These are phyloP conservation scores for Sambucus nigra DNA, from an alignment of 129 eudicot genomes.

Conservation along the genomic window DNA sequence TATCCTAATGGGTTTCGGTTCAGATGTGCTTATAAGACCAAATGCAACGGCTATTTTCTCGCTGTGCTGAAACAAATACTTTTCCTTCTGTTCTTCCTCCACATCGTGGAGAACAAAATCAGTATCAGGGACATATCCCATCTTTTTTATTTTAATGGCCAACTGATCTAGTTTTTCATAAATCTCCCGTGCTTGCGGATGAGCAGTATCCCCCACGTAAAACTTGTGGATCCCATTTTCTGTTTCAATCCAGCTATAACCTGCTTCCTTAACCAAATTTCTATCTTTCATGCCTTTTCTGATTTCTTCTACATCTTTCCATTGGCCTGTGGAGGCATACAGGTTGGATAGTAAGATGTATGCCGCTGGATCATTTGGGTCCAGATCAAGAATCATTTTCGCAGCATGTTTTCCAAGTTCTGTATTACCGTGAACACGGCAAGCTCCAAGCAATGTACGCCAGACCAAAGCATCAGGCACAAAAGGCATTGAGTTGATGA, in stretches of 20 bases:
- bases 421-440: constrained; percentile 10
- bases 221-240: constrained; percentile 12
- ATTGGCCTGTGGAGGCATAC: constrained; percentile 15
- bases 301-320: constrained; percentile 9
- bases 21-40: constrained; percentile 19
- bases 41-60: constrained; percentile 20
- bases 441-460: constrained; percentile 17
- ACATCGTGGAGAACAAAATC: constrained; percentile 9
- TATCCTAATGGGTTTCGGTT: constrained; percentile 13
- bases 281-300: constrained; percentile 11
- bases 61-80: constrained; percentile 14
- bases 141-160: constrained; percentile 4
- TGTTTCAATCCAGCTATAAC: constrained; percentile 13
- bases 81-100: constrained; percentile 15
- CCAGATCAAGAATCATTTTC: constrained; percentile 1
- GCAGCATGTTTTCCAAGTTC: constrained; percentile 15
- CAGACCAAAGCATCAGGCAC: constrained; percentile 7
- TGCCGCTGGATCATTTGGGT: constrained; percentile 7
- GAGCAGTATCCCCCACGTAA: constrained; percentile 12
- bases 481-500: constrained; percentile 12
- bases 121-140: constrained; percentile 16
- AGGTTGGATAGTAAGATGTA: constrained; percentile 8
- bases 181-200: constrained; percentile 2
- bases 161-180: constrained; percentile 5
- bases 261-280: constrained; percentile 16